Evolutionary conservation across 306 rosid genomes (phyloP).

Genomic region (Macrotyloma uniflorum): DNA sequence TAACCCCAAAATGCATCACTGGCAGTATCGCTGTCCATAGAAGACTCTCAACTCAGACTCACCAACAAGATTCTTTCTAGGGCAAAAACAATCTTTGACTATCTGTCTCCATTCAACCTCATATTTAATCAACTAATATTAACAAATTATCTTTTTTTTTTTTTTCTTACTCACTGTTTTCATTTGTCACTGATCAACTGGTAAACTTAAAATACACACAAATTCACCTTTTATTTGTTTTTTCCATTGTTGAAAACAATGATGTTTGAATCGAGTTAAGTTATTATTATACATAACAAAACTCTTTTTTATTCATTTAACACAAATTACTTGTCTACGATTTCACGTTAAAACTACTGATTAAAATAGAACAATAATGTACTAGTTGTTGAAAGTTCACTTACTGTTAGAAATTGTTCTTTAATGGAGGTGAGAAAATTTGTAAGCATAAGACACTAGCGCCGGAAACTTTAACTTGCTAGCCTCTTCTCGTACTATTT

Average conservation of each 20-base stretch:
- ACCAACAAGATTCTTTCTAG: conserved; percentile 34
- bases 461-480: background rate
- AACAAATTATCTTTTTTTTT: background rate
- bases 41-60: conserved; percentile 33
- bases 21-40: conserved; percentile 38
- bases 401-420: background rate
- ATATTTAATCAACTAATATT: background rate
- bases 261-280: no score
- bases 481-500: background rate
- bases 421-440: background rate
- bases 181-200: background rate
- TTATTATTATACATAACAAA: no score
- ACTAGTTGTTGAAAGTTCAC: background rate
- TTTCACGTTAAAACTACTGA: no score
- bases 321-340: no score
- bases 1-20: conserved; percentile 29
- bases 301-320: no score
- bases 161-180: conserved; percentile 22
- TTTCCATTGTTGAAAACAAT: no score
- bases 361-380: no score
- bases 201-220: no score
- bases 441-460: background rate
- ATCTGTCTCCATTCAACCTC: conserved; percentile 34
- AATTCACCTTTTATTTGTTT: no score
- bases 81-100: conserved; percentile 50